Base-by-base conservation (phyloP, 2,329 filamentous ascomycete species). In the Sporothrix protearum region DNA sequence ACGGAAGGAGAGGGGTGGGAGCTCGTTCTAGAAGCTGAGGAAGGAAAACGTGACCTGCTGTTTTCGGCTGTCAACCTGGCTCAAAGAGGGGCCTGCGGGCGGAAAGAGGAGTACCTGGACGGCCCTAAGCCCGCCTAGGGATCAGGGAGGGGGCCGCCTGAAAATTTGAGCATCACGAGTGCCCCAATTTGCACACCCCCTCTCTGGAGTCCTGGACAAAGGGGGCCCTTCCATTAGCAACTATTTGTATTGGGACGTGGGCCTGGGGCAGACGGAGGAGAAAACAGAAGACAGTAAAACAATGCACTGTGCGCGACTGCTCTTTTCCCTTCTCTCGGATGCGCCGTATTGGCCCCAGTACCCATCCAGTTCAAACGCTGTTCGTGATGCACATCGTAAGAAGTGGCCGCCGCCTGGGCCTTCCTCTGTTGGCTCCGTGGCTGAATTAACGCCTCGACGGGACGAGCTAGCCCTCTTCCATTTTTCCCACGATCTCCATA, bases 81-180 rank as follows among this genome's bases (percentile, higher is more conserved):
- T 16, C 19, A 42, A 33, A 67, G 61, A 64, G 61, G 61, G 42
- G n/a, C n/a, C n/a, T n/a, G n/a, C n/a, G n/a, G n/a, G n/a, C n/a
- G 45, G 47, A 42, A 42, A n/a, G 22, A 30, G 49, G 30, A 45
- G 30, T n/a, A 59, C 28, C 16, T 33, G 30, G 55, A 36, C 59
- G 14, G 25, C 4, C 55, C 30, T 61, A 61, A 33, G 55, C 59
- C 45, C 59, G 59, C 59, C 25, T 64, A 45, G 47, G 64, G 30
- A 51, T 51, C 64, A 68, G 64, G 64, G 45, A 68, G 28, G 64
- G 47, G 64, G 16, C 47, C 30, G 64, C 64, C 47, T 53, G 66
- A 68, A 68, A 68, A 68, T 68, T 68, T 68, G 47, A 68, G 14
- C 66, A 68, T 68, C 66, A 68, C 66, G 66, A 55, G 66, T 33